Percentiles rank a stretch among this genome's conserved stretches.
Conservation (phyloP, 2,329 filamentous ascomycete genomes). For the Phaeosphaeria sp. region DNA sequence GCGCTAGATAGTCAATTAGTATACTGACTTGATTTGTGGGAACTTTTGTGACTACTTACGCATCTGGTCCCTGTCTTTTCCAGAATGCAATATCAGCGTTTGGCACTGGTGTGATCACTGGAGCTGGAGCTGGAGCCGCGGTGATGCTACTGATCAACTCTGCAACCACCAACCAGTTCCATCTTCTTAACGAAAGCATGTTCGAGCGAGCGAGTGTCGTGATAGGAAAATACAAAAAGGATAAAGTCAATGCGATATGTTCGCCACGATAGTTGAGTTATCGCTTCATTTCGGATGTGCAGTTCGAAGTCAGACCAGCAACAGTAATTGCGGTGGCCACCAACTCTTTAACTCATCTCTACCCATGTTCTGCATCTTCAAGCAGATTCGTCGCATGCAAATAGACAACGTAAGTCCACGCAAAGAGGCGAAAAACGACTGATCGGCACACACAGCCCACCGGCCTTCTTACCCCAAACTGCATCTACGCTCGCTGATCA, state of each 20-base stretch:
- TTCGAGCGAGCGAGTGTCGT: conserved; percentile 22
- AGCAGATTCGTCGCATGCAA: conserved; percentile 19
- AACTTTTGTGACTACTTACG: conserved; percentile 28
- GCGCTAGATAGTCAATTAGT: conserved; percentile 29
- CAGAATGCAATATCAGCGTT: conserved; percentile 11
- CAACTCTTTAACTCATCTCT: conserved; percentile 20
- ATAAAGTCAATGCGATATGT: conserved; percentile 7
- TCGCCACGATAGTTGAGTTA: conserved; percentile 12
- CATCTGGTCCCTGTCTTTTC: conserved; percentile 37
- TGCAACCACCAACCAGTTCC: conserved; percentile 17
- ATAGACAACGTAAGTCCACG: conserved; percentile 10
- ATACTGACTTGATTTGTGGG: not conserved
- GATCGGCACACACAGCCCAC: conserved; percentile 32
- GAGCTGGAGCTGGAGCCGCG: conserved; percentile 20
- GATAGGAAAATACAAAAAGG: conserved; percentile 9
- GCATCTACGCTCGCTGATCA: conserved; percentile 31
- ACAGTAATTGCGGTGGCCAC: conserved; percentile 15
- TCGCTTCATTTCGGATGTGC: conserved; percentile 18
- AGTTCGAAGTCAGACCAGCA: conserved; percentile 7
- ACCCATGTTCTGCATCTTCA: conserved; percentile 15
- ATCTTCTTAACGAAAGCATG: conserved; percentile 37
- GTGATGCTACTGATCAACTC: conserved; percentile 18
- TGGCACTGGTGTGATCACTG: conserved; percentile 40
- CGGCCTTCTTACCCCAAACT: conserved; percentile 16
- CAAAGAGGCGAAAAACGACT: conserved; percentile 27